Percentiles rank a stretch among this genome's conserved stretches.
These are phyloP conservation scores for Pyrenochaeta sp. DNA, from an alignment of 2,329 filamentous ascomycete genomes.

Conservation along the genomic window DNA sequence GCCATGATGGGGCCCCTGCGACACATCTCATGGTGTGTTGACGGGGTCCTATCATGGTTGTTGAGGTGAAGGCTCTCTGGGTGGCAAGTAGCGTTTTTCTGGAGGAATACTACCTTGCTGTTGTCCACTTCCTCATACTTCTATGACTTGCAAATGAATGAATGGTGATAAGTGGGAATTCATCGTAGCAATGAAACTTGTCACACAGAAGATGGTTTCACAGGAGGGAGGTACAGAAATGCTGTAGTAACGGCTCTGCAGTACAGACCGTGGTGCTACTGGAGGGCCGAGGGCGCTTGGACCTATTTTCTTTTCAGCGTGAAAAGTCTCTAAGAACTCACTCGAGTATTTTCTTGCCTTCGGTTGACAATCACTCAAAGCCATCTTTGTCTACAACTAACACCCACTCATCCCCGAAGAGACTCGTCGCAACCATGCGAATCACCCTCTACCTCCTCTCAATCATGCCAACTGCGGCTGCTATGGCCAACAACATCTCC, in stretches of 20 bases:
- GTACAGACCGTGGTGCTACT: neutral
- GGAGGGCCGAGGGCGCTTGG: neutral
- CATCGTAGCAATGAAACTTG: too few species aligned
- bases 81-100: neutral
- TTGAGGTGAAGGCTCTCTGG: neutral
- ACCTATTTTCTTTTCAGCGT: neutral
- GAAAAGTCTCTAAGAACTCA: neutral
- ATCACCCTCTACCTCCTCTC: neutral
- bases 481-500: neutral
- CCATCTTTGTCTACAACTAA: neutral
- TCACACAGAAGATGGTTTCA: too few species aligned
- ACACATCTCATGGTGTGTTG: neutral
- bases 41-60: neutral
- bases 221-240: neutral
- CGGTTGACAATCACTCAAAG: too few species aligned
- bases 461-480: constrained; percentile 57
- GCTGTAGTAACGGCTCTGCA: neutral
- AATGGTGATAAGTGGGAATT: too few species aligned
- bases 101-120: neutral
- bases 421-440: neutral
- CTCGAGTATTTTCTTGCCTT: neutral
- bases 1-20: neutral
- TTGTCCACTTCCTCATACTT: neutral
- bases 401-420: neutral
- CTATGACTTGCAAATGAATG: too few species aligned